Evolutionary conservation across 257 asterid genomes (phyloP).

Genomic region (Cruciata laevipes): DNA sequence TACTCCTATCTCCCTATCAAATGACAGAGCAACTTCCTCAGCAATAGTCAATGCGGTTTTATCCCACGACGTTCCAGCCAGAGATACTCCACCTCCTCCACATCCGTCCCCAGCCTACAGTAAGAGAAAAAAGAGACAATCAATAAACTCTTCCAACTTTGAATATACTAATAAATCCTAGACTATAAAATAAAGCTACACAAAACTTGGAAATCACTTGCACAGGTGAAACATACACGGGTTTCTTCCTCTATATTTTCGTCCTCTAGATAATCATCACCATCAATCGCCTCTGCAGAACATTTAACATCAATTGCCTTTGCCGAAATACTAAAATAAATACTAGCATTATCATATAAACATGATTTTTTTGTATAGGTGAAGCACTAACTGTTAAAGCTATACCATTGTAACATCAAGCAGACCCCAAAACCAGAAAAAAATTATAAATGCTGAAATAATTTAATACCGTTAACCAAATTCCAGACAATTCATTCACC

Average conservation of each 20-base stretch:
- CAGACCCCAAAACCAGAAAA: not conserved
- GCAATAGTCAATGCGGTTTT: conserved; percentile 59
- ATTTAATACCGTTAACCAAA: not conserved
- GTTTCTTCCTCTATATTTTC: conserved; percentile 64
- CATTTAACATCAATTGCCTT: conserved; percentile 37
- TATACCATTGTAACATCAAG: not conserved
- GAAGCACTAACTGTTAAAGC: not conserved
- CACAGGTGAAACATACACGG: conserved; percentile 33
- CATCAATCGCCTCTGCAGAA: conserved; percentile 40
- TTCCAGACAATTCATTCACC: not conserved
- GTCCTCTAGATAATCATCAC: conserved; percentile 46
- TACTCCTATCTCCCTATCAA: conserved; percentile 71
- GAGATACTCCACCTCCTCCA: conserved; percentile 80
- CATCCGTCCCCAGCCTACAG: conserved; percentile 81
- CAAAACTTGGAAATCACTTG: not conserved
- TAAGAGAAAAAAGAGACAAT: conserved; percentile 3
- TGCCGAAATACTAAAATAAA: conserved; percentile 8
- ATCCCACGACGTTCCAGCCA: conserved; percentile 81
- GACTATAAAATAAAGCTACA: not conserved
- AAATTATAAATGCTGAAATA: not conserved
- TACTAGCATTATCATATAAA: not conserved
- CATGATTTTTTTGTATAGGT: not conserved
- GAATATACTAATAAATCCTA: not conserved
- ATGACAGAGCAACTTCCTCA: conserved; percentile 64
- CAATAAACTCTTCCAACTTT: not conserved